Conservation (phyloP, 1,284 basidiomycete species). For the Crucibulum parvulum region DNA sequence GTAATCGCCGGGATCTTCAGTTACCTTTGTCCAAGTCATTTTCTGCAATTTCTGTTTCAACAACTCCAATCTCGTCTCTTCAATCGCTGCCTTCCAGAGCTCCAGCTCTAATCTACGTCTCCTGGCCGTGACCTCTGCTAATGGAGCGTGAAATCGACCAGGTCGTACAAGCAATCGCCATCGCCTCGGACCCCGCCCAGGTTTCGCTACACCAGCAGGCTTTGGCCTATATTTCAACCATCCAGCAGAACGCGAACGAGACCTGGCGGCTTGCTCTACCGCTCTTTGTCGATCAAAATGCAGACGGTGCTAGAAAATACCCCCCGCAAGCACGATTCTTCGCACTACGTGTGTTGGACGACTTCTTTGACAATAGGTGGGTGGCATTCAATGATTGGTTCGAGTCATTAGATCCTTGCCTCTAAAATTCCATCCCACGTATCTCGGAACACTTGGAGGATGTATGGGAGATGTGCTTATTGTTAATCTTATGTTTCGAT, state of each 20-base stretch:
- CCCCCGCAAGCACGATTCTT: conserved; percentile 84
- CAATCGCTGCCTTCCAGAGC: background rate
- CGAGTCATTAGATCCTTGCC: background rate
- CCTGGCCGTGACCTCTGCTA: background rate
- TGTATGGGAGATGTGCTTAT: background rate
- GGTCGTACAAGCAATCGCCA: conserved; percentile 82
- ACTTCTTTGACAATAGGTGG: conserved; percentile 86
- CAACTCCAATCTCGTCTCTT: background rate
- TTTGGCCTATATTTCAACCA: conserved; percentile 77
- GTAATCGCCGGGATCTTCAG: background rate
- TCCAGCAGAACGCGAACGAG: conserved; percentile 78
- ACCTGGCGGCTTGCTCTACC: conserved; percentile 83
- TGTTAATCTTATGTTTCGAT: background rate
- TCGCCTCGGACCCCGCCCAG: conserved; percentile 83
- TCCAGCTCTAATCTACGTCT: background rate
- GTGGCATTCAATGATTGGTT: conserved; percentile 30
- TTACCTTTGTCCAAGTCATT: background rate
- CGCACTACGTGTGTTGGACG: conserved; percentile 85
- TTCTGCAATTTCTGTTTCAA: background rate
- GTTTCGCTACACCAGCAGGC: conserved; percentile 78
- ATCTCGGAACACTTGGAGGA: background rate
- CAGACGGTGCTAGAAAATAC: conserved; percentile 70
- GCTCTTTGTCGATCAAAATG: conserved; percentile 70
- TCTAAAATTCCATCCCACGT: background rate
- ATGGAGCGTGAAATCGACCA: conserved; percentile 82